Evolutionary conservation across 768 basidiomycete genomes (phyloP), one percentile per base, ranked within the genome.

Genomic region (Serendipita sp.): DNA sequence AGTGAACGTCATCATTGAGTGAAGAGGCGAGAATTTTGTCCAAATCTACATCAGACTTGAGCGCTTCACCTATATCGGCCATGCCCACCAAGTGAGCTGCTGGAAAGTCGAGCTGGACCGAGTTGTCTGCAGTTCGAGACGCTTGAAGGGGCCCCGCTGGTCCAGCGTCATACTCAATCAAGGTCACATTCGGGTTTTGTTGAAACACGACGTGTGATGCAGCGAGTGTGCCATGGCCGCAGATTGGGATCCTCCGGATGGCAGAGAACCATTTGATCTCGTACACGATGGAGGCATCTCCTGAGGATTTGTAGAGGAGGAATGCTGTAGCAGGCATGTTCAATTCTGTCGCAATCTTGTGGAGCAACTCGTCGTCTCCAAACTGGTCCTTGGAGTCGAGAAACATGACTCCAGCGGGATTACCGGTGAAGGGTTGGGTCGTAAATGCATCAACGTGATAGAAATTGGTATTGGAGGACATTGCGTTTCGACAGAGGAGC

Each of bases 161-260:
- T 0, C 54, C 35, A 15, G 71, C 68, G 2, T 67, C 38, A 66
- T 71, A 73, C 16, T 53, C 18, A n/a, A 73, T 64, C 5, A 38
- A 15, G 13, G 44, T 63, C 0, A 69, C 65, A 2, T 47, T 3
- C 10, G 35, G 32, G n/a, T 35, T 15, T 18, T 38, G 28, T 30
- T 67, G 34, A 63, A 73, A 73, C 46, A 73, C 64, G 28, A 71
- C 66, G 24, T 70, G 63, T 0, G 74, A 70, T 0, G 71, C 66
- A 0, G 72, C 74, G 58, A 76, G 69, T 7, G 75, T 74, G 3
- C 71, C 74, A 64, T 75, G 74, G 13, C 74, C 74, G 63, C 74
- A 75, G 3, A 75, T 67, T 1, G 68, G 63, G 3, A 70, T 65
- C 65, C 74, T 73, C 5, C 63, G 41, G 15, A 30, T 18, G 1